Evolutionary conservation across 2,329 filamentous ascomycete genomes (phyloP).

Genomic region (Pseudopithomyces maydicus): DNA sequence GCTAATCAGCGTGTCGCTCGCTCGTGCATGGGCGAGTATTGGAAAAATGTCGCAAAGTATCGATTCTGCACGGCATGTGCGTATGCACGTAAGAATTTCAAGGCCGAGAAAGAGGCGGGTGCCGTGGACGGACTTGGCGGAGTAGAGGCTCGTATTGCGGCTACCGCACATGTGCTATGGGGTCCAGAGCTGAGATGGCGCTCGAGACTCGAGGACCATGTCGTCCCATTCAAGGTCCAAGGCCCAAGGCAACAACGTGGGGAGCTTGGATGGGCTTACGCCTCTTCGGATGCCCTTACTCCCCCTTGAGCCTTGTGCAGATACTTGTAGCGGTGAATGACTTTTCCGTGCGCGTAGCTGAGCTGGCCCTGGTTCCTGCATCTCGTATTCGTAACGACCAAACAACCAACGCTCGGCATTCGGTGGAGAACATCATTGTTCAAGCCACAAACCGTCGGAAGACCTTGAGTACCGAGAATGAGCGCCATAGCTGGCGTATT

Average conservation of each 20-base stretch:
- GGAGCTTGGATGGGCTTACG: not conserved
- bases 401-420: not conserved
- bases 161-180: not conserved
- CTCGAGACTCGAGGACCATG: no score
- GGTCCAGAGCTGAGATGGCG: not conserved
- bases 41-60: not conserved
- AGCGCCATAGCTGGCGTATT: not conserved
- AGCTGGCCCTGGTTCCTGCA: not conserved
- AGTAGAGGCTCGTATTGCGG: not conserved
- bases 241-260: not conserved
- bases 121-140: not conserved
- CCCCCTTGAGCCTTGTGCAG: not conserved
- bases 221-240: not conserved
- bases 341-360: not conserved
- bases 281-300: not conserved
- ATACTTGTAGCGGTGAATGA: not conserved
- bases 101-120: not conserved
- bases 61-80: not conserved
- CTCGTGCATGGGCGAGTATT: slow-evolving; percentile 1
- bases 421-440: not conserved
- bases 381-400: not conserved
- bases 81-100: not conserved
- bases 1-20: not conserved
- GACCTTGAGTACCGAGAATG: not conserved
- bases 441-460: not conserved